Conservation (phyloP, 129 eudicot genomes). For the Lactuca saligna region DNA sequence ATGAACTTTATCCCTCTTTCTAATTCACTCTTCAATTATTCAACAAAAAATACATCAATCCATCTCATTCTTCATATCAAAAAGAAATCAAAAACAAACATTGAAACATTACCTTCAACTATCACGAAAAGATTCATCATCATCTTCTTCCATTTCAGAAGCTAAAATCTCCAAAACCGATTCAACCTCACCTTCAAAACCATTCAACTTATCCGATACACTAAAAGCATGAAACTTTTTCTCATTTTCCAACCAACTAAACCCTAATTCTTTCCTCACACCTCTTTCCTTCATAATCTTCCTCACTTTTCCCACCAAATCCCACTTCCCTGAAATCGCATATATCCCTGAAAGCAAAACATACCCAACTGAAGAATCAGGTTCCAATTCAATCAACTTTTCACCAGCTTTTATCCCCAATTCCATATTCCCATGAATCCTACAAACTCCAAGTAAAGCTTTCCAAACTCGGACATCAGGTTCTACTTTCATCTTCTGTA, state of each 20-base stretch:
- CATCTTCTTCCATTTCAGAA: slow-evolving; percentile 38
- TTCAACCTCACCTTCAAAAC: slow-evolving; percentile 34
- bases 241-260: slow-evolving; percentile 64
- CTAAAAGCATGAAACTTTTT: slow-evolving; percentile 36
- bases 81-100: slow-evolving; percentile 1
- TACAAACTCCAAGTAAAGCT: slow-evolving; percentile 64
- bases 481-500: slow-evolving; percentile 47
- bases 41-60: slow-evolving; percentile 11
- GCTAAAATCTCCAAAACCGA: slow-evolving; percentile 41
- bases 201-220: slow-evolving; percentile 34
- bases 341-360: slow-evolving; percentile 61
- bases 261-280: slow-evolving; percentile 45
- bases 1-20: slow-evolving; percentile 14
- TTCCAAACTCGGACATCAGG: slow-evolving; percentile 67
- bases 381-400: slow-evolving; percentile 57
- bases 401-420: slow-evolving; percentile 57
- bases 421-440: slow-evolving; percentile 60
- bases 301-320: slow-evolving; percentile 47
- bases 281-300: slow-evolving; percentile 45
- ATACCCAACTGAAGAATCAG: slow-evolving; percentile 56
- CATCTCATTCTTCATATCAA: no score
- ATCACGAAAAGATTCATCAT: slow-evolving; percentile 26
- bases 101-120: slow-evolving; percentile 20
- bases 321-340: slow-evolving; percentile 72
- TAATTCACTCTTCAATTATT: slow-evolving; percentile 8